Evolutionary conservation across 495 filamentous ascomycete genomes (phyloP), one percentile per base, ranked within the genome.

Genomic region (Annulohypoxylon maeteangense): DNA sequence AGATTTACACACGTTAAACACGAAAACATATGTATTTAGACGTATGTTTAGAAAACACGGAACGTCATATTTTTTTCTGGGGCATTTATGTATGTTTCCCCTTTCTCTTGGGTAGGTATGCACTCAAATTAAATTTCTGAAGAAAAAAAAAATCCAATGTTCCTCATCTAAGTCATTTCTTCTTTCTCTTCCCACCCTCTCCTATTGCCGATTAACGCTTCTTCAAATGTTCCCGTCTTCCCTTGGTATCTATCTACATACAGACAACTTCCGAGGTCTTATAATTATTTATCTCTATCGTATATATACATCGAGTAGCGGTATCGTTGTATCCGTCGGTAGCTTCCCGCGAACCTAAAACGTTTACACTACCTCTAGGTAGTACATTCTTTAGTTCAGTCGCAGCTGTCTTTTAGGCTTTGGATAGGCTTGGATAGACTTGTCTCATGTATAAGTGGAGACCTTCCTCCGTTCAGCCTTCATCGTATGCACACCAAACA

Each of bases 71-170:
- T 47, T 65, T 54, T 57, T 62, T 66, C 40, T 31, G 31, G 53
- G 51, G 22, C 31, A 51, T 10, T 53, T 64, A 25, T 22, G 20
- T 48, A 25, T 22, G 67, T 59, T 64, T 63, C 55, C 51, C 40
- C 40, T 18, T 44, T 44, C 40, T 44, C 40, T 44, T 18, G 40
- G 40, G 40, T 44, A 44, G 40, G 40, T 44, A 44, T 44, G 40
- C 40, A 57, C 25, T 32, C 36, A 40, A 27, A 20, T 56, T 29
- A 53, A 69, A 58, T 69, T 59, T 27, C 14, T 29, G 16, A 36
- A n/a, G n/a, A n/a, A n/a, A n/a, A n/a, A n/a, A n/a, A n/a, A 34
- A 40, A 56, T 34, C n/a, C 38, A 70, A 55, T 71, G 47, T 65
- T 62, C 57, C 36, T 55, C 34, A 31, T 54, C 31, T 61, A 8